Evolutionary conservation across 495 filamentous ascomycete species (phyloP).

Genomic region (Acidiella bohemica): DNA sequence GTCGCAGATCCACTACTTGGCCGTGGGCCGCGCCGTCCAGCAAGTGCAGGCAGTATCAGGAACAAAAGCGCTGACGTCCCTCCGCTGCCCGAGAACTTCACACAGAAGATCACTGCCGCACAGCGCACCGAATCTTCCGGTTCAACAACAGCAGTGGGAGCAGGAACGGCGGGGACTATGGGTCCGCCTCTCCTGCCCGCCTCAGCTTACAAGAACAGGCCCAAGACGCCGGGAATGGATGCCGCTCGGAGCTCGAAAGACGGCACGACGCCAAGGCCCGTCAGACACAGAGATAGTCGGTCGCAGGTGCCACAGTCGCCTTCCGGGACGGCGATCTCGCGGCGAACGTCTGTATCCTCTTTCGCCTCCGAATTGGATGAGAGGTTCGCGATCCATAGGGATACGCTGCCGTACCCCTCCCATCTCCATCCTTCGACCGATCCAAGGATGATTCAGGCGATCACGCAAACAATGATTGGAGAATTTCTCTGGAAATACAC

Average conservation of each 20-base stretch:
- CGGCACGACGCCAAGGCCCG: conserved; percentile 43
- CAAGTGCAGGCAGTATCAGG: conserved; percentile 54
- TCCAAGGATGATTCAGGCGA: conserved; percentile 97
- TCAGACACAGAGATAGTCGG: conserved; percentile 25
- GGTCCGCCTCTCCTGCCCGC: conserved; percentile 75
- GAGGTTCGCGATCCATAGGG: conserved; percentile 62
- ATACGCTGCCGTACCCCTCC: conserved; percentile 44
- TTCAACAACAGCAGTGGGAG: conserved; percentile 4
- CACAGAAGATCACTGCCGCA: conserved; percentile 71
- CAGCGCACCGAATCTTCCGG: conserved; percentile 30
- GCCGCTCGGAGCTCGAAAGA: conserved; percentile 27
- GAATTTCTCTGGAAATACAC: conserved; percentile 99
- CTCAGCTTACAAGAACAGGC: conserved; percentile 56
- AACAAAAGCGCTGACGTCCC: conserved; percentile 36
- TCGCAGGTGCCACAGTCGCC: conserved; percentile 41
- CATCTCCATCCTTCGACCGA: conserved; percentile 54
- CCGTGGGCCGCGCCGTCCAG: conserved; percentile 40
- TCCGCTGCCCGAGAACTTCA: conserved; percentile 70
- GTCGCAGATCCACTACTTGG: conserved; percentile 16
- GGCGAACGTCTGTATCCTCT: conserved; percentile 81
- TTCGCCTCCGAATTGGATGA: conserved; percentile 89
- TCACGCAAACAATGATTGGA: conserved; percentile 98
- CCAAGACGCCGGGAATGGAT: conserved; percentile 53
- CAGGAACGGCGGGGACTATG: conserved; percentile 44
- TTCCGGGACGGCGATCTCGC: conserved; percentile 29